Evolutionary conservation across 441 rosid genomes (phyloP), one percentile per base, ranked within the genome.

Genomic region (Adansonia rubrostipa): DNA sequence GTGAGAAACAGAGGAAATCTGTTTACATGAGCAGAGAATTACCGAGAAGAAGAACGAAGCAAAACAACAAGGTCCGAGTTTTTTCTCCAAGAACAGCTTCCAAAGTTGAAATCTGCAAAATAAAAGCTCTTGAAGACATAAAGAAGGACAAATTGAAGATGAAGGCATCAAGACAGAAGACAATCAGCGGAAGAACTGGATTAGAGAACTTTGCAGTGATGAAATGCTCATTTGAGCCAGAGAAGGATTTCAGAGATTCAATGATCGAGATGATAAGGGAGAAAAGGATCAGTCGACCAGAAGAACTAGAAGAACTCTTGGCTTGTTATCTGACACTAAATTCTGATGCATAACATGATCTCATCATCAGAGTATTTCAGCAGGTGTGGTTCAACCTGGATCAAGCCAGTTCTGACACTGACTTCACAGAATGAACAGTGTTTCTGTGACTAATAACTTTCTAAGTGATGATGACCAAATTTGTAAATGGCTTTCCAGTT

Each of bases 191-290:
- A 33, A 66, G 71, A 69, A 76, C 56, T 40, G 81, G 83, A 57
- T 82, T 86, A 20, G 95, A 91, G 78, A 90, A 91, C 87, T 89
- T 90, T 74, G 96, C 97, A 13, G 83, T 92, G 67, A 93, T 89
- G 81, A 96, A 92, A 86, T 87, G 91, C 81, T 91, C 97, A 0
- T 85, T 74, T 44, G 89, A 92, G 84, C 99, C 97, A 1, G 88
- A 82, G 54, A 84, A 90, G 64, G 97, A 94, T 82, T 96, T 96
- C 77, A 85, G 91, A 83, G 97, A 94, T 53, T 96, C 98, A 10
- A 91, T 94, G 99, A 78, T 83, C 5, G 99, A 94, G 89, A 96
- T 96, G 99, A 94, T 94, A 69, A 77, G 81, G 81, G 93, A 89
- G 83, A 89, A 86, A 74, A 83, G 78, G 80, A 91, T 94, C 81